Evolutionary conservation across 1,139 yeast species (phyloP).

Genomic region (Blastobotrys proliferans): DNA sequence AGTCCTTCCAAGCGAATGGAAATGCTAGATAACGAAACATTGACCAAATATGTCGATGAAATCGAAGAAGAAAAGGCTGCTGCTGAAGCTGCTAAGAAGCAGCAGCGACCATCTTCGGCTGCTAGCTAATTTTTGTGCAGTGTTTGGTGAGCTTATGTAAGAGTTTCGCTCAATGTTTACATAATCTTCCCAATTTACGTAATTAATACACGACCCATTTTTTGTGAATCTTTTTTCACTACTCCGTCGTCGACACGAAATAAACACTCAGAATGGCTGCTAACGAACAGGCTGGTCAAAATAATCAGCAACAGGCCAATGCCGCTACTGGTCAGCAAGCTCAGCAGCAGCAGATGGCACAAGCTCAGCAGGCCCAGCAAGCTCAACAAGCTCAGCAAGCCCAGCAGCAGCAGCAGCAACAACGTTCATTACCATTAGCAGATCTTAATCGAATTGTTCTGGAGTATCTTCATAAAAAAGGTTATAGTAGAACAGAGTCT

Average conservation of each 20-base stretch:
- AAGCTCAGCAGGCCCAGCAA: constrained; percentile 11
- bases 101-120: constrained; percentile 16
- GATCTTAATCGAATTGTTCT: constrained; percentile 86
- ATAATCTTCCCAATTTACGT: too few species aligned
- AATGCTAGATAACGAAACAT: constrained; percentile 56
- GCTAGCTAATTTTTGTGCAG: neutral
- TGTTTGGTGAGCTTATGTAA: too few species aligned
- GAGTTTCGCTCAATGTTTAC: too few species aligned
- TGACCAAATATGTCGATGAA: constrained; percentile 70
- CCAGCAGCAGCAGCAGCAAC: constrained; percentile 18
- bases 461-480: constrained; percentile 89
- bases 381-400: constrained; percentile 18
- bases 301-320: too few species aligned
- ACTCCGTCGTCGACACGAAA: neutral
- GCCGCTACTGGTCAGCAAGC: too few species aligned
- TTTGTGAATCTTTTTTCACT: neutral
- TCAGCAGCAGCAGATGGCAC: neutral
- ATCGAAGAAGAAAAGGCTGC: constrained; percentile 90
- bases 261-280: neutral
- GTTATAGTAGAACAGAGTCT: constrained; percentile 91
- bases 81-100: constrained; percentile 81
- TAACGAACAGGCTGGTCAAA: neutral
- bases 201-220: neutral
- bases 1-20: constrained; percentile 53
- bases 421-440: constrained; percentile 30